Conservation (phyloP, 345 rosid genomes). For the Brassica carinata region DNA sequence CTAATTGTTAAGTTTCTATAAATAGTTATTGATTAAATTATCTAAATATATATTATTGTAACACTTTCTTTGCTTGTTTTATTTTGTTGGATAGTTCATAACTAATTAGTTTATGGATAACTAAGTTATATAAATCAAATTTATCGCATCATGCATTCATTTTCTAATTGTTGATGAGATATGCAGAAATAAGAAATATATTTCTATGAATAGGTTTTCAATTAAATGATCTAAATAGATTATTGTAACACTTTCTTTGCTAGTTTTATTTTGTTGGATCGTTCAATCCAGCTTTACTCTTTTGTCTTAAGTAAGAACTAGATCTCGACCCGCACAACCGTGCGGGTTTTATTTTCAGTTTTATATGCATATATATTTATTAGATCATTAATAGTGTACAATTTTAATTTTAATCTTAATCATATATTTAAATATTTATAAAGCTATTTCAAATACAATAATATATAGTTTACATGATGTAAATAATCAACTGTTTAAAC, state of each 20-base stretch:
- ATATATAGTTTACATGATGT: no score
- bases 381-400: no score
- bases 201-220: slow-evolving; percentile 14
- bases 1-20: neutral
- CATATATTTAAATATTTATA: no score
- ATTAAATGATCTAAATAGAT: neutral
- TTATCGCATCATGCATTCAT: neutral
- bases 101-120: neutral
- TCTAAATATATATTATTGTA: neutral
- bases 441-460: no score
- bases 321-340: no score
- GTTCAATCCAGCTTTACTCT: neutral
- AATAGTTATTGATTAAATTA: neutral
- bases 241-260: neutral
- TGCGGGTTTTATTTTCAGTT: no score
- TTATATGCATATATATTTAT: no score
- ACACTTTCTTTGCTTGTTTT: neutral
- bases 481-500: no score
- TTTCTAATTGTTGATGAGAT: neutral
- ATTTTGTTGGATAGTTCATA: neutral
- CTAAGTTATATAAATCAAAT: neutral
- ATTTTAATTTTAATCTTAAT: no score
- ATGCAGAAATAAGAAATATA: neutral
- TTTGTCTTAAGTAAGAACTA: no score
- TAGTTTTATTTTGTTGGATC: neutral